Evolutionary conservation across 2,329 filamentous ascomycete genomes (phyloP), one percentile per base, ranked within the genome.

Genomic region (Ceratocystis lukuohia): DNA sequence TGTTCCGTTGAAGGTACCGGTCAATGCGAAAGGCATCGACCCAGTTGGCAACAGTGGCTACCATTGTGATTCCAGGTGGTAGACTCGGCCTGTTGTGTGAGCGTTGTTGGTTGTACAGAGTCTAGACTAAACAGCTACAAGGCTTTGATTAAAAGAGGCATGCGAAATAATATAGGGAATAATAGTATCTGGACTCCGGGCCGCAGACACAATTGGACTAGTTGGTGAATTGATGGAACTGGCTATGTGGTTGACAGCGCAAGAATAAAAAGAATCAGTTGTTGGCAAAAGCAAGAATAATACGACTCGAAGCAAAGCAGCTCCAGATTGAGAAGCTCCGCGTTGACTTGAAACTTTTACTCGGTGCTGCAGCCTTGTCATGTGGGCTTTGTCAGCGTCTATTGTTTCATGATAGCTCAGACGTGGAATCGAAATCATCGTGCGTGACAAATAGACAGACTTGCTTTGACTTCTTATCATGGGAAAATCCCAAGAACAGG

Each of bases 1-100:
- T 22, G 37, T 53, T 68, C 10, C 64, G 64, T 17, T 65, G 57
- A 10, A 68, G 41, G 20, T 68, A 66, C 59, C 41, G 64, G 64
- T 66, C 66, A 20, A 68, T 63, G 62, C 67, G 64, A 28, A 68
- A 41, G 61, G 61, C 61, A 33, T 65, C 64, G 22, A 66, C 6
- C 64, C 44, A 63, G 53, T 20, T 30, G 48, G 25, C 4, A 20
- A 63, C 45, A 61, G 12, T 44, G 20, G 28, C 30, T 48, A 28
- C 30, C 59, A 63, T 68, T 20, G 7, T 37, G n/a, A 17, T 46
- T 46, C 17, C 8, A 20, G 25, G 30, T 17, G 37, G 10, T 65
- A 37, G 33, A 56, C n/a, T 64, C 46, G 28, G 0, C 37, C 37
- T 41, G 37, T 41, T 41, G 37, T 41, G 37, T 41, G 37, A 41